Evolutionary conservation across 306 rosid species (phyloP).

Genomic region (Pachyrhizus erosus): DNA sequence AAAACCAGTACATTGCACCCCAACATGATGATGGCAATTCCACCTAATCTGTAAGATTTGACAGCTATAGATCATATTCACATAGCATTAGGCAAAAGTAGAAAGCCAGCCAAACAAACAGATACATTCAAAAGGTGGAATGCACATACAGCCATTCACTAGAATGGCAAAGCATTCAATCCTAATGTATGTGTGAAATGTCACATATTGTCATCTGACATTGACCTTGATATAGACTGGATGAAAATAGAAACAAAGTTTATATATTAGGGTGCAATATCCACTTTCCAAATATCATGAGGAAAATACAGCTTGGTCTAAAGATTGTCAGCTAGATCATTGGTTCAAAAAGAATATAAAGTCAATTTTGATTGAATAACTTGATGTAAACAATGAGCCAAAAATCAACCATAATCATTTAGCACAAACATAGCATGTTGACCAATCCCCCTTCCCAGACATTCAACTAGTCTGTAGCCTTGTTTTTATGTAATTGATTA

Average conservation of each 20-base stretch:
- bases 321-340: background rate
- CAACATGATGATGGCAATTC: background rate
- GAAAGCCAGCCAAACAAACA: background rate
- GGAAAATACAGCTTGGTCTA: background rate
- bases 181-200: conserved; percentile 5
- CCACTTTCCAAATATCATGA: conserved; percentile 1
- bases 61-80: background rate
- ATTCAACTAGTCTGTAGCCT: background rate
- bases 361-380: background rate
- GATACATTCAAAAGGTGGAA: background rate
- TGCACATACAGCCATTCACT: background rate
- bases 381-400: background rate
- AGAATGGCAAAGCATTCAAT: background rate
- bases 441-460: background rate
- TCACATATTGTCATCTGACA: background rate
- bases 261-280: background rate
- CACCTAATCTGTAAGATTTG: background rate
- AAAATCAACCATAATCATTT: background rate
- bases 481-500: background rate
- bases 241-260: conserved; percentile 9
- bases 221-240: background rate
- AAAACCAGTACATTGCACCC: background rate
- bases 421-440: background rate
- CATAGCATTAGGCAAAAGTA: background rate
- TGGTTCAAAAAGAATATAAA: background rate